Evolutionary conservation across 2,329 filamentous ascomycete species (phyloP), one percentile per base, ranked within the genome.

Genomic region (Mycosphaerelloides madeirae): DNA sequence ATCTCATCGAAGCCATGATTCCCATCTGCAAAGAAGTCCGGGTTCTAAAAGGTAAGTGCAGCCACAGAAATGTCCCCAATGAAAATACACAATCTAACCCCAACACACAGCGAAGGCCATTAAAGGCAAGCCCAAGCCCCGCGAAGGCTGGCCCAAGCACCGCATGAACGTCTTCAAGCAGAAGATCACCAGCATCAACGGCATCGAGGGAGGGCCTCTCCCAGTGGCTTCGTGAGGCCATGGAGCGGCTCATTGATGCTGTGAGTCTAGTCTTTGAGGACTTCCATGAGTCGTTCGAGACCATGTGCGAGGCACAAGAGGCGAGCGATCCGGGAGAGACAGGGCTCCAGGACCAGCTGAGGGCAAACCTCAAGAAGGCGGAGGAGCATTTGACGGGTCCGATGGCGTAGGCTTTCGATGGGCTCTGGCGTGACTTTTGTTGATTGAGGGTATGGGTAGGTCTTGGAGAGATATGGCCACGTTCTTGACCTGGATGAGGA

Each of bases 1-100:
- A 52, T 36, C 22, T 57, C 7, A 20, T 37, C 15, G 15, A 22
- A 8, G 44, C 44, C 25, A 57, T 57, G 54, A 15, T 32, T 1
- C 49, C 53, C 2, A 38, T 55, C 18, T 55, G 55, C 44, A 39
- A 29, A 3, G 29, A 46, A 18, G 32, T 48, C 15, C 33, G 39
- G 6, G 4, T 14, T 13, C 41, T 55, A 38, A 54, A 49, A 33
- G 40, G 50, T 29, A 40, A 12, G n/a, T 33, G 8, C 8, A 29
- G n/a, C n/a, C n/a, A n/a, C n/a, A n/a, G n/a, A n/a, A n/a, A n/a
- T n/a, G n/a, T n/a, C n/a, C n/a, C n/a, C n/a, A n/a, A n/a, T n/a
- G n/a, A n/a, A n/a, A n/a, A n/a, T n/a, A n/a, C n/a, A n/a, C n/a
- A n/a, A n/a, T n/a, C n/a, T n/a, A n/a, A n/a, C n/a, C n/a, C n/a